Evolutionary conservation across 495 filamentous ascomycete genomes (phyloP).

Genomic region (Penicillium odoratum): DNA sequence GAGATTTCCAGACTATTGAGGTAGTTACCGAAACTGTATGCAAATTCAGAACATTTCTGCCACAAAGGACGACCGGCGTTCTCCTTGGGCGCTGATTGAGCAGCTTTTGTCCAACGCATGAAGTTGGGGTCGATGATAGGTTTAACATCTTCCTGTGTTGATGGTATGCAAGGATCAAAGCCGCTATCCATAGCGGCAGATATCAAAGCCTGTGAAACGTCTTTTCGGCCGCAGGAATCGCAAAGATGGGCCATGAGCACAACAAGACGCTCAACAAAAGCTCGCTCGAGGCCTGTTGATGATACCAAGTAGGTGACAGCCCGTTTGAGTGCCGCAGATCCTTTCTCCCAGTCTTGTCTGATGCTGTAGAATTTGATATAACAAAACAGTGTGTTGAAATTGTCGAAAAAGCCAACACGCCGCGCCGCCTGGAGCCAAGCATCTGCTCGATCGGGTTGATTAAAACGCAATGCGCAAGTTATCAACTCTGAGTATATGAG

Average conservation of each 20-base stretch:
- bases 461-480: slow-evolving; percentile 38
- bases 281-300: slow-evolving; percentile 28
- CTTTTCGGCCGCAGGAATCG: slow-evolving; percentile 33
- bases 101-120: slow-evolving; percentile 33
- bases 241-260: slow-evolving; percentile 43
- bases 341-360: slow-evolving; percentile 41
- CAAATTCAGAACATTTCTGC: slow-evolving; percentile 42
- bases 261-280: slow-evolving; percentile 35
- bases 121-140: slow-evolving; percentile 26
- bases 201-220: slow-evolving; percentile 37
- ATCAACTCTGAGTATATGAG: slow-evolving; percentile 40
- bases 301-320: slow-evolving; percentile 38
- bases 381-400: slow-evolving; percentile 36
- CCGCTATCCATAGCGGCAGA: slow-evolving; percentile 40
- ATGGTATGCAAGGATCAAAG: slow-evolving; percentile 29
- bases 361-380: slow-evolving; percentile 44
- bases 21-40: slow-evolving; percentile 26
- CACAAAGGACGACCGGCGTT: slow-evolving; percentile 24
- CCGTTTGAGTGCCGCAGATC: slow-evolving; percentile 34
- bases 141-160: slow-evolving; percentile 29
- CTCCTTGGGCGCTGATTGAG: slow-evolving; percentile 13
- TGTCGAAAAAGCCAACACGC: slow-evolving; percentile 41
- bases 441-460: slow-evolving; percentile 46
- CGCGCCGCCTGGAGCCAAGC: slow-evolving; percentile 43
- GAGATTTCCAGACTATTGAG: slow-evolving; percentile 25